Conservation (phyloP, 1,284 basidiomycete species). For the Termitomyces sp. region DNA sequence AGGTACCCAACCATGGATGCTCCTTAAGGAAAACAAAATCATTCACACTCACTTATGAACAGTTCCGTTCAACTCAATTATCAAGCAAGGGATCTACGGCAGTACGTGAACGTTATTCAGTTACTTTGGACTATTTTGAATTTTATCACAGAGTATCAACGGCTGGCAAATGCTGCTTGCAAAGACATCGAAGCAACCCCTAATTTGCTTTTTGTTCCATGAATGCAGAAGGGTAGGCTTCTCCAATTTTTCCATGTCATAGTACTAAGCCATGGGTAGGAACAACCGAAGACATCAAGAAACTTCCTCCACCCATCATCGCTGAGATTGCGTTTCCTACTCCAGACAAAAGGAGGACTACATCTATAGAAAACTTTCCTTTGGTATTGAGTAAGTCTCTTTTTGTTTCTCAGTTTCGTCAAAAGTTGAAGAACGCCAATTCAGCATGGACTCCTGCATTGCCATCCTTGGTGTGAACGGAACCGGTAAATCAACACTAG, state of each 20-base stretch:
- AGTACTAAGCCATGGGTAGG: conserved; percentile 26
- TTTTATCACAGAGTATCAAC: conserved; percentile 37
- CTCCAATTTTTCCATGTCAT: not conserved
- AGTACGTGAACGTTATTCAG: conserved; percentile 30
- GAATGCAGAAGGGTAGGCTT: conserved; percentile 38
- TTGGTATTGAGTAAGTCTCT: conserved; percentile 82
- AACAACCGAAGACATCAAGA: conserved; percentile 81
- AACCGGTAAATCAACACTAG: conserved; percentile 96
- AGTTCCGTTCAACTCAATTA: conserved; percentile 47
- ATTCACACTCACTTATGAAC: not conserved
- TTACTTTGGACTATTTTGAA: not conserved
- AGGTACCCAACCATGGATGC: conserved; percentile 25
- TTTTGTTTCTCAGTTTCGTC: not conserved
- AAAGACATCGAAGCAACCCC: conserved; percentile 32
- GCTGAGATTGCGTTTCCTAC: conserved; percentile 96
- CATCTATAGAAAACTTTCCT: conserved; percentile 83
- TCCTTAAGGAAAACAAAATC: not conserved
- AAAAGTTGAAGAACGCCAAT: conserved; percentile 1
- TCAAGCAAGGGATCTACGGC: conserved; percentile 43
- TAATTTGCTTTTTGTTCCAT: conserved; percentile 47
- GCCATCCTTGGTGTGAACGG: conserved; percentile 99
- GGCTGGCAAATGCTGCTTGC: conserved; percentile 45
- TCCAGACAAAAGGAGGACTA: conserved; percentile 85
- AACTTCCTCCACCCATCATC: conserved; percentile 95
- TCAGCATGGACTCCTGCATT: conserved; percentile 89